phyloP scores from a whole-genome alignment of 2,329 filamentous ascomycete genomes.

The Phialocephala sp. region DNA sequence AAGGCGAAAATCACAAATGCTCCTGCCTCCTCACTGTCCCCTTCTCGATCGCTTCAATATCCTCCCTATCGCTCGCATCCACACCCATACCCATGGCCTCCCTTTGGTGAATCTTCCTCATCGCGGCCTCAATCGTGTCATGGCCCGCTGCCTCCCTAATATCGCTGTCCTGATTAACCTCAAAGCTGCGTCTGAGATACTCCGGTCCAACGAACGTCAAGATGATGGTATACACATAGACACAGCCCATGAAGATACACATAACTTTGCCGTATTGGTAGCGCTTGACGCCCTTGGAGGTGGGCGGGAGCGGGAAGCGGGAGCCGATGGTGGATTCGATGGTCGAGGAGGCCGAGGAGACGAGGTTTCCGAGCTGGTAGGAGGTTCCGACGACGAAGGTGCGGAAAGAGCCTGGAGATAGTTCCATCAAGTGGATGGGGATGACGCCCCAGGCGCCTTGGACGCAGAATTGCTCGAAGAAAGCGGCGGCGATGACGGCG shows the following conservation, averaged over 20 bases:
- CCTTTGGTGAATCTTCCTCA: conserved; percentile 30
- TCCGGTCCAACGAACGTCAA: conserved; percentile 50
- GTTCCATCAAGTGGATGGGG: conserved; percentile 75
- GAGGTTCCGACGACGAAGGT: conserved; percentile 74
- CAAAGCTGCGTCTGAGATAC: conserved; percentile 51
- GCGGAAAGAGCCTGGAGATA: conserved; percentile 72
- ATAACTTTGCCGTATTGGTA: conserved; percentile 85
- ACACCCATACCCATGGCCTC: conserved; percentile 27
- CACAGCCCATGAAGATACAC: conserved; percentile 81
- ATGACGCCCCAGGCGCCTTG: conserved; percentile 79
- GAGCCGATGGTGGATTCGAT: conserved; percentile 80
- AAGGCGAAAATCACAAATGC: not conserved
- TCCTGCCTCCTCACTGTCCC: not conserved
- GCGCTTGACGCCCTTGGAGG: conserved; percentile 49
- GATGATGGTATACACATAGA: conserved; percentile 22
- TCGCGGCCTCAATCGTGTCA: conserved; percentile 39
- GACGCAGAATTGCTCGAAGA: conserved; percentile 83
- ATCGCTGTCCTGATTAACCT: conserved; percentile 53
- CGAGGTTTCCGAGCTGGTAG: conserved; percentile 79
- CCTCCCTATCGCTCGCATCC: conserved; percentile 27
- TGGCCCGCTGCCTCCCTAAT: conserved; percentile 50
- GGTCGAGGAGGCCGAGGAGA: conserved; percentile 73
- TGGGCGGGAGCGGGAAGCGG: conserved; percentile 71
- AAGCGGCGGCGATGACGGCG: conserved; percentile 76
- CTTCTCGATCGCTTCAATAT: conserved; percentile 24